These are phyloP conservation scores for Solanum okadae DNA, from an alignment of 257 asterid species.

Conservation along the genomic window DNA sequence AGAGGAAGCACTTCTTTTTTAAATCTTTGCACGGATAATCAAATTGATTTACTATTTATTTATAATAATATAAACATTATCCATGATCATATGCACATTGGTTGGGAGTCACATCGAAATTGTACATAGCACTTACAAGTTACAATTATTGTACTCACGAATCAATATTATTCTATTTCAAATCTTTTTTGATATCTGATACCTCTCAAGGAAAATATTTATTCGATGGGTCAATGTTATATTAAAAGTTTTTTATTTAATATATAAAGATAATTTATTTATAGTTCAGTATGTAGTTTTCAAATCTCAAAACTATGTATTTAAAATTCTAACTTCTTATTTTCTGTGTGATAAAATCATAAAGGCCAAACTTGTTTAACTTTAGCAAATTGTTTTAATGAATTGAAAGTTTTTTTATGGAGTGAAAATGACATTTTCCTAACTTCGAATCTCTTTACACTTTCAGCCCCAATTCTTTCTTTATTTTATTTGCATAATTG, in stretches of 20 bases:
- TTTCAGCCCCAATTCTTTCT: neutral
- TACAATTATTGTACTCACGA: no score
- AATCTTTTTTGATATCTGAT: no score
- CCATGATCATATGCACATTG: neutral
- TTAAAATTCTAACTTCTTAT: neutral
- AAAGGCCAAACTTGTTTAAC: neutral
- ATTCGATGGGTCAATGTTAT: no score
- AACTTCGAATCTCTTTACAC: conserved; percentile 23
- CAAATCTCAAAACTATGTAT: neutral
- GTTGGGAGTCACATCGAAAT: no score
- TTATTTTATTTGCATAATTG: neutral
- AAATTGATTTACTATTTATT: no score
- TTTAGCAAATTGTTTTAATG: neutral
- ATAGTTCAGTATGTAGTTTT: neutral
- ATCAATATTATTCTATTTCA: no score
- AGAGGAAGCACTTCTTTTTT: no score
- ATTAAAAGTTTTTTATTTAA: no score
- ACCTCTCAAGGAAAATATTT: no score
- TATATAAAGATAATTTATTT: no score
- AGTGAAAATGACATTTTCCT: conserved; percentile 55
- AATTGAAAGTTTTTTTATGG: conserved; percentile 1
- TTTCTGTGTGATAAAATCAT: neutral
- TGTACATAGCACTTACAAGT: neutral
- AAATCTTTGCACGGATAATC: no score
- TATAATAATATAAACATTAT: no score